Conservation (phyloP, 1,284 basidiomycete species). For the Malassezia dermatis region DNA sequence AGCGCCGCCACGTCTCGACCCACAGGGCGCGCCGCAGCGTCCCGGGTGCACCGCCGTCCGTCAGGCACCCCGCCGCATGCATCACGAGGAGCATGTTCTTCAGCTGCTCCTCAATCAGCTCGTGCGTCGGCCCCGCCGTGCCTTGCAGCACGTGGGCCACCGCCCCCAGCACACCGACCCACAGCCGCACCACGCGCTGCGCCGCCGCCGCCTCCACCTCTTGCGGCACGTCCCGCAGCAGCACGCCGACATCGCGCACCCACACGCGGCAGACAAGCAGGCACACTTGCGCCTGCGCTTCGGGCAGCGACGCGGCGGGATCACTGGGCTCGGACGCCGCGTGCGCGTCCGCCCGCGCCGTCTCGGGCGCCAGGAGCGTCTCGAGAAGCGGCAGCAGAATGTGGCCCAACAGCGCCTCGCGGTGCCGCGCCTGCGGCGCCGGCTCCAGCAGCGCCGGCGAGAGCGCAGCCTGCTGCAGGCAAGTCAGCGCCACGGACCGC, state of each 20-base stretch:
- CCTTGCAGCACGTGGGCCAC: slow-evolving; percentile 1
- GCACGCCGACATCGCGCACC: slow-evolving; percentile 76
- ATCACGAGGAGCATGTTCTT: slow-evolving; percentile 96
- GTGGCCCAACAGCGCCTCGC: slow-evolving; percentile 63
- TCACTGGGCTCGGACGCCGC: slow-evolving; percentile 13
- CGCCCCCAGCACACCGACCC: slow-evolving; percentile 53
- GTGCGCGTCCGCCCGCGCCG: slow-evolving; percentile 64
- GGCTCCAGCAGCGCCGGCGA: slow-evolving; percentile 59
- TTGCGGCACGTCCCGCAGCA: slow-evolving; percentile 51
- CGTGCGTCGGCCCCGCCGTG: slow-evolving; percentile 56
- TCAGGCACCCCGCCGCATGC: slow-evolving; percentile 73
- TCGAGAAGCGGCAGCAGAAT: slow-evolving; percentile 87
- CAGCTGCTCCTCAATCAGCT: slow-evolving; percentile 86
- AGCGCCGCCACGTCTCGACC: slow-evolving; percentile 8
- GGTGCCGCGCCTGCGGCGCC: neutral
- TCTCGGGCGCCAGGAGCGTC: slow-evolving; percentile 75
- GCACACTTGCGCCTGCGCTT: slow-evolving; percentile 75
- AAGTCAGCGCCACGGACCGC: slow-evolving; percentile 68
- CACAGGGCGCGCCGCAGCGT: slow-evolving; percentile 5
- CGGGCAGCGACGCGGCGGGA: slow-evolving; percentile 62
- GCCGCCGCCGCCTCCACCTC: neutral
- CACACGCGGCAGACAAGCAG: slow-evolving; percentile 87
- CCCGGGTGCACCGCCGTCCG: neutral
- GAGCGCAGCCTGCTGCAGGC: slow-evolving; percentile 77
- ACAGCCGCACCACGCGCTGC: slow-evolving; percentile 56